Evolutionary conservation across 768 basidiomycete genomes (phyloP), one percentile per base, ranked within the genome.

Genomic region (Kwoniella bestiolae): DNA sequence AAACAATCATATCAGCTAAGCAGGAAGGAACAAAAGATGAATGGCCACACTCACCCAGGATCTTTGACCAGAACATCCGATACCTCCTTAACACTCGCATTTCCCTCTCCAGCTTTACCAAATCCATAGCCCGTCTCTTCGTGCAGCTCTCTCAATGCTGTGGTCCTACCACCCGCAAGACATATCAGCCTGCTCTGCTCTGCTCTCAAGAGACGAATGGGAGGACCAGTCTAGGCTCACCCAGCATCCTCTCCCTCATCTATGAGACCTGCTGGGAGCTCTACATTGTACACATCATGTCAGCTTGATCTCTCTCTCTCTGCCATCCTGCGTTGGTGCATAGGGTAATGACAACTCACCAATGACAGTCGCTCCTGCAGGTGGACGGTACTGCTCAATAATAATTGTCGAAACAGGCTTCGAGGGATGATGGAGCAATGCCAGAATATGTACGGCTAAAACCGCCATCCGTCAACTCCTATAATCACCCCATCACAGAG

Each of bases 341-440:
- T 12, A 65, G 11, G 47, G 50, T 16, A 49, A 45, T 31, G 18
- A 0, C 35, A 2, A 71, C 78, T 45, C 77, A 87, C 91, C 93
- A 65, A 95, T 85, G 65, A 91, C 85, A 68, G 86, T 85, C 67
- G 87, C 88, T 72, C 86, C 89, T 50, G 93, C 85, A 0, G 94
- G 92, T 0, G 95, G 93, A 26, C 95, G 87, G 79, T 90, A 97
- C 78, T 96, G 94, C 76, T 95, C 92, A 72, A 96, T 87, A 69
- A 97, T 84, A 59, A 95, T 85, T 3, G 91, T 93, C 1, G 90
- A 80, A 18, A 81, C 63, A 3, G 82, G 82, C 47, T 76, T 76
- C 3, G 71, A 69, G 21, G 93, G 82, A 53, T 81, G 93, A 35
- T 86, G 86, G 49, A 97, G 84, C 28, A 96, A 82, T 14, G 92